A percentile compares a stretch with the other conserved stretches of the same genome.
Evolutionary conservation across 139 green algal species (phyloP).

Genomic region (Marvania coccoides): DNA sequence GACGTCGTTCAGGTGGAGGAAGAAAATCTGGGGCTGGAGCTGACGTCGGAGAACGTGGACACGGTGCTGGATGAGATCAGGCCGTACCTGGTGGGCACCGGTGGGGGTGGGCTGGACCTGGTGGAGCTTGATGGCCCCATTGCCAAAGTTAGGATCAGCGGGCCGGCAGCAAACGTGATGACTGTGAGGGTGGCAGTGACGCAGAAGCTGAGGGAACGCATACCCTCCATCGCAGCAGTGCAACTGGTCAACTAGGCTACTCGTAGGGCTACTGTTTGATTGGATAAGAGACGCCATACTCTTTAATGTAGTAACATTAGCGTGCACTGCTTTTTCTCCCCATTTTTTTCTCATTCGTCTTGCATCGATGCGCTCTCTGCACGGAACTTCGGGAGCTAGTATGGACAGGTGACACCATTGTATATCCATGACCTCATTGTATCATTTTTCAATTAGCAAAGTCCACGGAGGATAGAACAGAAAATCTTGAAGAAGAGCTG

Average conservation of each 20-base stretch:
- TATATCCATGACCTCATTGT: too few species aligned
- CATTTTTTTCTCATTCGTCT: too few species aligned
- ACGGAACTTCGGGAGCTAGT: too few species aligned
- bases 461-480: too few species aligned
- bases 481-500: too few species aligned
- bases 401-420: too few species aligned
- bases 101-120: constrained; percentile 84
- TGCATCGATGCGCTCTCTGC: too few species aligned
- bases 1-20: constrained; percentile 95
- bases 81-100: constrained; percentile 91
- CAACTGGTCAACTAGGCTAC: constrained; percentile 77
- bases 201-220: constrained; percentile 97
- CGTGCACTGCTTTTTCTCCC: too few species aligned
- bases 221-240: constrained; percentile 93
- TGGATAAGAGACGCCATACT: too few species aligned
- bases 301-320: too few species aligned
- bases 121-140: constrained; percentile 87
- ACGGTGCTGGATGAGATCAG: constrained; percentile 66
- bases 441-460: too few species aligned
- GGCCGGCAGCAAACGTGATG: constrained; percentile 90
- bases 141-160: constrained; percentile 88
- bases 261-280: too few species aligned
- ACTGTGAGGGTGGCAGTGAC: constrained; percentile 97
- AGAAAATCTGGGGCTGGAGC: constrained; percentile 74
- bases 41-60: constrained; percentile 83